phyloP scores from a whole-genome alignment of 2,329 filamentous ascomycete genomes.

The Byssochlamys sp. region DNA sequence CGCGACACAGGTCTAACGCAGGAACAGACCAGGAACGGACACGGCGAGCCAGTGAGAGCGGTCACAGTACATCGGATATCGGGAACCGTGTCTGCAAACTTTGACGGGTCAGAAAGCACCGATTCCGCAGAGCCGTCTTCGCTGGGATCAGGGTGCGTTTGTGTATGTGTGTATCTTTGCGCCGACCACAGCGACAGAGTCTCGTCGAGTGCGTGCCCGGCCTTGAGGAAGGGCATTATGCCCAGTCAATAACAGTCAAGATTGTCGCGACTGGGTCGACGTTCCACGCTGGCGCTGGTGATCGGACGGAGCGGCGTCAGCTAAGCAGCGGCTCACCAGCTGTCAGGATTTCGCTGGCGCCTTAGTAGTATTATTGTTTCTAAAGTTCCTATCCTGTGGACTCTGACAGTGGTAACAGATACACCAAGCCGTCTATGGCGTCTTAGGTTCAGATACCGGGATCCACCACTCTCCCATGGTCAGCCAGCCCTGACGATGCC shows the following conservation, averaged over 20 bases:
- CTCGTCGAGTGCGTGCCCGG: neutral
- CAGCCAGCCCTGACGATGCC: neutral
- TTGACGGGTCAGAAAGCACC: neutral
- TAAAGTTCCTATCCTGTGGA: neutral
- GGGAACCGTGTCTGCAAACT: neutral
- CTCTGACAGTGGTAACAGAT: neutral
- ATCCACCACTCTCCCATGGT: neutral
- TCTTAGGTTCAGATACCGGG: neutral
- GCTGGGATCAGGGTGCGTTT: neutral
- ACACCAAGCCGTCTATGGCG: neutral
- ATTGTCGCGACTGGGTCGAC: neutral
- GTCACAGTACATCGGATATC: neutral
- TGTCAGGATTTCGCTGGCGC: neutral
- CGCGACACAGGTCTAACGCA: conserved; percentile 25
- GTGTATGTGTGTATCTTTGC: neutral
- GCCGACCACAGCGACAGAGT: neutral
- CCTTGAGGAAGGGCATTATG: neutral
- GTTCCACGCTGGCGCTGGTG: neutral
- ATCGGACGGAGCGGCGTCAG: neutral
- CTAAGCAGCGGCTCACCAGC: neutral
- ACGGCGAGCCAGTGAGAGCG: neutral
- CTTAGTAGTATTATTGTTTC: neutral
- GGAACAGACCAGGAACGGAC: conserved; percentile 19
- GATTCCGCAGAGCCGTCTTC: neutral
- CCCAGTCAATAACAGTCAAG: neutral